Conservation (phyloP, 768 basidiomycete genomes). For the Podaxis mareebaensis region DNA sequence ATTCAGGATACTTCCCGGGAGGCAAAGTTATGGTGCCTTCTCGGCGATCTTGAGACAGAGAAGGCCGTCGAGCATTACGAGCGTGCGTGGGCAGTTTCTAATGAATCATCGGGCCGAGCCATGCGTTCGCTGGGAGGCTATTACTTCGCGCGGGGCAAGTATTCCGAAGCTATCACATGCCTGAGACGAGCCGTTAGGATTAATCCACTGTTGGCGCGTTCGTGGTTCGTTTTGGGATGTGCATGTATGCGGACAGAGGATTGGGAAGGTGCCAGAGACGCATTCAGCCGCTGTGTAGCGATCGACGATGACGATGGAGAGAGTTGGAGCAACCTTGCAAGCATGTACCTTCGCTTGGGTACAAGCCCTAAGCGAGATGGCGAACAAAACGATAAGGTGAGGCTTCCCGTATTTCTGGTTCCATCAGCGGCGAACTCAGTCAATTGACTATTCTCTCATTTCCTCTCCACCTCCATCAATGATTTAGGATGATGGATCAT, state of each 20-base stretch:
- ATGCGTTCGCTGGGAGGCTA: constrained; percentile 90
- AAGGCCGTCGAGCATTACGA: constrained; percentile 73
- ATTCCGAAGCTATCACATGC: constrained; percentile 59
- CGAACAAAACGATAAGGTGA: constrained; percentile 31
- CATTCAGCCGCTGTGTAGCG: constrained; percentile 82
- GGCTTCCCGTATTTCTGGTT: constrained; percentile 10
- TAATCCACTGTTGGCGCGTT: constrained; percentile 82
- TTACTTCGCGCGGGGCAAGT: constrained; percentile 71
- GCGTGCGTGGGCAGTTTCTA: constrained; percentile 82
- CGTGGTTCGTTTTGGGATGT: constrained; percentile 98
- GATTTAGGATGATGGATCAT: constrained; percentile 5
- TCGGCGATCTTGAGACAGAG: constrained; percentile 87
- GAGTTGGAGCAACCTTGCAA: constrained; percentile 98
- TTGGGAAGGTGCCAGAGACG: constrained; percentile 82
- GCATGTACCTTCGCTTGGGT: constrained; percentile 86
- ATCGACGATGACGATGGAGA: constrained; percentile 97
- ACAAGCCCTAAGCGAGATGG: constrained; percentile 32
- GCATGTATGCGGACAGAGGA: constrained; percentile 78
- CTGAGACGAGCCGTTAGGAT: constrained; percentile 79
- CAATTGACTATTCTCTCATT: constrained; percentile 4
- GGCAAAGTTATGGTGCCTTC: constrained; percentile 92
- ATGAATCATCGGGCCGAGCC: constrained; percentile 80
- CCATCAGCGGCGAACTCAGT: constrained; percentile 1
- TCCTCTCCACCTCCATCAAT: not conserved
- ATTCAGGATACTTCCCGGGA: constrained; percentile 66